Percentiles rank a stretch among this genome's conserved stretches.
phyloP scores from a whole-genome alignment of 2,329 filamentous ascomycete genomes.

The Colletotrichum musicola region DNA sequence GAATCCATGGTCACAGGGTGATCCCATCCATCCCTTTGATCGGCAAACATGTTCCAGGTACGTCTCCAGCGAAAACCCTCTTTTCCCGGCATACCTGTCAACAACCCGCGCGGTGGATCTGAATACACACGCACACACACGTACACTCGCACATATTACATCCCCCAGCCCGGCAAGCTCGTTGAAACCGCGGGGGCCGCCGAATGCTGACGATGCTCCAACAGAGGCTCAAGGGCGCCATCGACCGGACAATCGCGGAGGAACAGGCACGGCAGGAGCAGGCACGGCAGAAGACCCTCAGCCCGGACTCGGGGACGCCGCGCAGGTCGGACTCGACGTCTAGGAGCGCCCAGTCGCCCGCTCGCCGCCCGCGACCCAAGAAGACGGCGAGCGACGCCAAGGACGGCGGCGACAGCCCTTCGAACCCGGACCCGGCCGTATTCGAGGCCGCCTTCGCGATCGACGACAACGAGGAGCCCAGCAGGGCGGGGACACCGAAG shows the following conservation, averaged over 20 bases:
- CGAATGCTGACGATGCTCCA: slow-evolving; percentile 1
- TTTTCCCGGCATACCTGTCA: not conserved
- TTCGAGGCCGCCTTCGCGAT: slow-evolving; percentile 90
- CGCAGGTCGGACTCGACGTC: slow-evolving; percentile 52
- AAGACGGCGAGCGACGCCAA: slow-evolving; percentile 47
- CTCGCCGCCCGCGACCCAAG: slow-evolving; percentile 53
- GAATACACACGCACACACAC: not conserved
- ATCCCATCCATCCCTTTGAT: slow-evolving; percentile 37
- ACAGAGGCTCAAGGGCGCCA: slow-evolving; percentile 85
- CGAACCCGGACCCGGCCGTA: slow-evolving; percentile 84
- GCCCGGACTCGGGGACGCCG: slow-evolving; percentile 27
- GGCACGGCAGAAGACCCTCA: slow-evolving; percentile 29
- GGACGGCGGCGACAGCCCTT: slow-evolving; percentile 54
- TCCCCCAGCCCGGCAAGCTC: not conserved
- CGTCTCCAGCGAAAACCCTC: slow-evolving; percentile 31
- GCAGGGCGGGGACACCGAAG: slow-evolving; percentile 70
- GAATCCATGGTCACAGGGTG: slow-evolving; percentile 37
- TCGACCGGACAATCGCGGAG: slow-evolving; percentile 89
- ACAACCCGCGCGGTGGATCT: too few relatives aligned
- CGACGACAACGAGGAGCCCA: slow-evolving; percentile 82
- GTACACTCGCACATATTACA: not conserved
- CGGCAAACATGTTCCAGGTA: slow-evolving; percentile 45
- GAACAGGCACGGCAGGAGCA: slow-evolving; percentile 85
- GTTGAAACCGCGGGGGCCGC: slow-evolving; percentile 4
- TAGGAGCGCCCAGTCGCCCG: slow-evolving; percentile 32